Conservation (phyloP, 176 grass and related monocot genomes). For the Urochloa ruziziensis region DNA sequence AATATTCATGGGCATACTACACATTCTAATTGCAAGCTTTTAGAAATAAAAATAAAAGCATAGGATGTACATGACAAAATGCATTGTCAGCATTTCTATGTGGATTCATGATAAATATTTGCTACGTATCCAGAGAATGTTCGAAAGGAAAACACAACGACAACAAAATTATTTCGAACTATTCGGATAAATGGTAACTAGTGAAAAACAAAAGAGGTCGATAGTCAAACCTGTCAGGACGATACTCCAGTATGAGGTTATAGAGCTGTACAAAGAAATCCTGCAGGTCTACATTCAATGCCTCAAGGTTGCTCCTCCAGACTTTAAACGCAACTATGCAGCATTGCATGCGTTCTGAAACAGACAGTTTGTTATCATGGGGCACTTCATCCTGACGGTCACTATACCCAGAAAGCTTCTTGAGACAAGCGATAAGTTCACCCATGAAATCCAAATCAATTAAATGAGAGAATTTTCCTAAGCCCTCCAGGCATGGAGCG, state of each 20-base stretch:
- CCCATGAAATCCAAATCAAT: conserved; percentile 96
- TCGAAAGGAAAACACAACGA: background rate
- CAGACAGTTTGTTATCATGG: conserved; percentile 48
- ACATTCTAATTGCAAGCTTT: background rate
- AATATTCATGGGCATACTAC: background rate
- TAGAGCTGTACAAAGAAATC: conserved; percentile 92
- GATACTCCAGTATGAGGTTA: conserved; percentile 91
- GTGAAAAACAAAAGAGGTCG: conserved; percentile 11
- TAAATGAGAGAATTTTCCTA: conserved; percentile 94
- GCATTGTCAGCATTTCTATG: background rate
- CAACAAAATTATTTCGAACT: background rate
- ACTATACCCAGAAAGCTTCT: conserved; percentile 77
- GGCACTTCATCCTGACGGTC: conserved; percentile 31
- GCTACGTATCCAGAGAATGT: background rate
- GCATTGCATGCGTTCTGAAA: conserved; percentile 84
- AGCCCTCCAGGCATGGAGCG: conserved; percentile 75
- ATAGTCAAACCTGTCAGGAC: conserved; percentile 68
- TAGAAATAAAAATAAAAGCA: background rate
- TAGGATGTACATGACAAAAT: background rate
- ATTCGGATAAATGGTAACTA: background rate
- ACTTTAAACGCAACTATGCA: conserved; percentile 93
- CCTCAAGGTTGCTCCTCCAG: conserved; percentile 90
- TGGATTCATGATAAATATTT: background rate
- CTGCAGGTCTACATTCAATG: conserved; percentile 83
- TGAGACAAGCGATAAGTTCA: conserved; percentile 82